Base-by-base conservation (phyloP, 345 rosid species). In the Eucalyptus urophylla region DNA sequence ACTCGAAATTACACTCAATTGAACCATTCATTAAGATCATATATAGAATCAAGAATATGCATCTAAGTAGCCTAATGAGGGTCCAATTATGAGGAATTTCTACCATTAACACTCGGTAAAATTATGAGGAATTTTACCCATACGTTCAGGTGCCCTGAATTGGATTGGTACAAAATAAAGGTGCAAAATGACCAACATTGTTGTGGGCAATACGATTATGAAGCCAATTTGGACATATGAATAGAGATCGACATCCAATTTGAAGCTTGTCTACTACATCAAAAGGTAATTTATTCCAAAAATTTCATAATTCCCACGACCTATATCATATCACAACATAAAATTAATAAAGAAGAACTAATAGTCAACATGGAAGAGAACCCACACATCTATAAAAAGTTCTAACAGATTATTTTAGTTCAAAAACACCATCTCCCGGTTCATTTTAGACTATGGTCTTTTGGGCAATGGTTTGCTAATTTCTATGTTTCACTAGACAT, bases 141-240 rank as follows among this genome's bases (percentile, higher is more conserved):
- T 56, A 0, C 4, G 3, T 17, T 51, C 8, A 53, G 9, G 56
- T 17, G 56, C 56, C 56, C 22, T 56, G 62, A 56, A 56, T 1
- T 0, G 62, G 6, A 56, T 53, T 17, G 56, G 11, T 0, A 24
- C 62, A 0, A 56, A 24, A 56, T 56, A 9, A 56, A 56, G 29
- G 29, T 56, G 27, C 29, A 24, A 49, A 49, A 49, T 49, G 17
- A 14, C 62, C 62, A 10, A 56, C 62, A 56, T 56, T 24, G 62
- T 1, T 56, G 62, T 0, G 29, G 62, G 29, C 27, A 56, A 54
- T 54, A 54, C 12, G 12, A 56, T 21, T 21, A 22, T 56, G 27
- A 22, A 56, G 60, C 60, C 60, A 56, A 8, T 56, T 56, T 56
- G 60, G 60, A 56, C 62, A 9, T 56, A 56, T 56, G 62, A 56